Evolutionary conservation across 2,329 filamentous ascomycete species (phyloP).

Genomic region (Eutypella sp.): DNA sequence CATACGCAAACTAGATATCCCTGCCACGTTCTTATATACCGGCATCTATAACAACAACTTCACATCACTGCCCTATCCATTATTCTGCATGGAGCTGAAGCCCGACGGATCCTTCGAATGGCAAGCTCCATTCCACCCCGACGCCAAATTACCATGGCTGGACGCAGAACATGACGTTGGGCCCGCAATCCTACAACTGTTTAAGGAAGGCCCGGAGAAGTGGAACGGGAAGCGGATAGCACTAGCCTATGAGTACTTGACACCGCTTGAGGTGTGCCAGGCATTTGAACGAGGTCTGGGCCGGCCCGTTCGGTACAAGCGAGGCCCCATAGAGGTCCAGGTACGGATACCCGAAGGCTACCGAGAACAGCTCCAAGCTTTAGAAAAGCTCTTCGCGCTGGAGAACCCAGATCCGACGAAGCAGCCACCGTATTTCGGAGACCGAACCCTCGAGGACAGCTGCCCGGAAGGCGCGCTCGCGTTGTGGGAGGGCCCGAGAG

Average conservation of each 20-base stretch:
- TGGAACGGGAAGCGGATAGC: conserved; percentile 80
- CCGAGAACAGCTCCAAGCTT: conserved; percentile 73
- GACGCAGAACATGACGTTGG: conserved; percentile 96
- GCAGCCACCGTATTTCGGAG: conserved; percentile 62
- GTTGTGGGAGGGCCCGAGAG: conserved; percentile 87
- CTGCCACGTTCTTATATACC: conserved; percentile 89
- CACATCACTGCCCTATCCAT: conserved; percentile 82
- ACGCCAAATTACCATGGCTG: conserved; percentile 87
- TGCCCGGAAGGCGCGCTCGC: conserved; percentile 72
- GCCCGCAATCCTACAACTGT: conserved; percentile 84
- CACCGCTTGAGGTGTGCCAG: conserved; percentile 74
- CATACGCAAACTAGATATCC: conserved; percentile 73
- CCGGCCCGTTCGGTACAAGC: conserved; percentile 72
- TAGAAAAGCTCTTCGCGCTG: conserved; percentile 55
- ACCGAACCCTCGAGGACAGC: conserved; percentile 50
- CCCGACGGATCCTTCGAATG: conserved; percentile 82
- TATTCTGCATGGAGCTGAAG: conserved; percentile 92
- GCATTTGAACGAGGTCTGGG: conserved; percentile 75
- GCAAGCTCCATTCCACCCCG: conserved; percentile 89
- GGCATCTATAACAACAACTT: conserved; percentile 99
- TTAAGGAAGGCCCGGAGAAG: conserved; percentile 84
- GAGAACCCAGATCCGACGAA: conserved; percentile 46
- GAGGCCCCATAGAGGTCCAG: conserved; percentile 74
- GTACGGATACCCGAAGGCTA: conserved; percentile 87
- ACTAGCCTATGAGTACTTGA: conserved; percentile 84